Evolutionary conservation across 2,329 filamentous ascomycete species (phyloP), one percentile per base, ranked within the genome.

Genomic region (Lojkania enalia): DNA sequence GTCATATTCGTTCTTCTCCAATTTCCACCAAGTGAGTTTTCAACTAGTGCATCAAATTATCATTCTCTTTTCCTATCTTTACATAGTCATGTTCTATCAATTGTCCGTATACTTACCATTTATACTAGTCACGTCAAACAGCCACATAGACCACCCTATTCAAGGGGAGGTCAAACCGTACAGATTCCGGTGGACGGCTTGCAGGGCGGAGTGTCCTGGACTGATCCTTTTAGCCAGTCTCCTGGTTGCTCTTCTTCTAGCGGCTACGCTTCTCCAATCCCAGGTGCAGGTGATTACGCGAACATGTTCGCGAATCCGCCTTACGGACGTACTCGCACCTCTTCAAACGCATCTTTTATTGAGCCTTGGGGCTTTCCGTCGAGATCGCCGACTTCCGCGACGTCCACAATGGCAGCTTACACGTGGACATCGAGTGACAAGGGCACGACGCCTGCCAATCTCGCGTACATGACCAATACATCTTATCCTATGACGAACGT

Each of bases 11-110:
- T 61, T 62, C 60, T 49, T 61, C 54, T 66, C 56, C 57, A 35
- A 47, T 18, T 49, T 60, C 44, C 44, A 53, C 54, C 44, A 67
- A 66, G 66, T 70, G 66, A 69, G 66, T 70, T 66, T 58, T n/a
- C 55, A 59, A 50, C 57, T 52, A 20, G 40, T 51, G 52, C 55
- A 57, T 46, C 43, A 50, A 36, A 5, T 16, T 23, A 18, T 41
- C 44, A 48, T 52, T 15, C 20, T n/a, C 41, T 29, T 49, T 49
- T 43, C 31, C 29, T 44, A 25, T 44, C 41, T 38, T 46, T 15
- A 42, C 19, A 44, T 32, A 21, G 35, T 48, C 33, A 32, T 51
- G 29, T 45, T 47, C 37, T 39, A 40, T 11, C 14, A 25, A 33
- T 45, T 35, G 25, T 35, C 12, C 18, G 13, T 31, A 30, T 30